Base-by-base conservation (phyloP, 495 filamentous ascomycete genomes). In the Talaromyces thailandensis region DNA sequence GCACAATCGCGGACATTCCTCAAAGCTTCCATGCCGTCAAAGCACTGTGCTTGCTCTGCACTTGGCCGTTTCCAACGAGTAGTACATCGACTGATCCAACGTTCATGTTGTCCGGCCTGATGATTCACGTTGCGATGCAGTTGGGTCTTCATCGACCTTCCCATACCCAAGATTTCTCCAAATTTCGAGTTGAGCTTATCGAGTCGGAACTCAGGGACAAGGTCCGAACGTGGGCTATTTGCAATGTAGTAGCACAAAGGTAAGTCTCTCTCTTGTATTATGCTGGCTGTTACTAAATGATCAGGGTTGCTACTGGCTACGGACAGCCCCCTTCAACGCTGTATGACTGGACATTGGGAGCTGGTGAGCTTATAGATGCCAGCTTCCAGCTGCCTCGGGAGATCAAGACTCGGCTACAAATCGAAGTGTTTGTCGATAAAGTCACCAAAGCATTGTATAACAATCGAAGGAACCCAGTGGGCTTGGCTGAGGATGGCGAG, bases 41-140 rank as follows among this genome's bases (percentile, higher is more conserved):
- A 74, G 92, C 92, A 7, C 81, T 97, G 43, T 93, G 89, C 72
- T 70, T 97, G 26, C 78, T 97, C 43, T 97, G 92, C 74, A 88
- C 89, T 7, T 97, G 92, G 92, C 92, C 92, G 11, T 81, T 96
- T 24, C 92, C 92, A 4, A 91, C 87, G 3, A 93, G 88, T 71
- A 93, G 88, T 23, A 95, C 91, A 6, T 89, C 89, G 4, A 85
- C 84, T 6, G 92, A 97, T 71, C 90, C 91, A 2, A 96, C 92
- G 0, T 93, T 95, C 67, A 96, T 95, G 76, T 79, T 96, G 11
- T 86, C 88, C 67, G 92, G 92, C 28, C 82, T 94, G 67, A 93
- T 96, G 92, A 89, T 96, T 81, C 92, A 96, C 71, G 86, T 93
- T 59, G 90, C 92, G 14, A 93, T 93, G 73, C 91, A 93, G 64